Evolutionary conservation across 306 rosid species (phyloP), one percentile per base, ranked within the genome.

Genomic region (Trifolium fragiferum): DNA sequence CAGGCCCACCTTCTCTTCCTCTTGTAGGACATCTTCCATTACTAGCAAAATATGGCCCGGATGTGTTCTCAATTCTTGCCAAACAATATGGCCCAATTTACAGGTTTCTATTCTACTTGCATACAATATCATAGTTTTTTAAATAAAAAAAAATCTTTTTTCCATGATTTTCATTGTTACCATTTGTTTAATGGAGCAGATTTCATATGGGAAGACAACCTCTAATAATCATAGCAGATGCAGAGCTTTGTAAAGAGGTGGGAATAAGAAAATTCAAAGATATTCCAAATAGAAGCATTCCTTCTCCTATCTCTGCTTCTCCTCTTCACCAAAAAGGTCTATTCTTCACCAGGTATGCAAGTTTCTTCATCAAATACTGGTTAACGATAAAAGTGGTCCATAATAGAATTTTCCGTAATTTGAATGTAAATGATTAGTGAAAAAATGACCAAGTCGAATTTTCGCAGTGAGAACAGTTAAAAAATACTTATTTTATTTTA

Each of bases 121-220:
- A 10, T 40, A 11, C 50, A 4, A 4, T 30, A 30, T 30, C 6
- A 30, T 27, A 3, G 32, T 4, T 30, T 30, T 30, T 30, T 27
- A 30, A n/a, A n/a, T n/a, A n/a, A n/a, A n/a, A n/a, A n/a, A n/a
- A n/a, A n/a, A n/a, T n/a, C n/a, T 30, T 30, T 30, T 6, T 30
- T 30, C 1, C 33, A 30, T 30, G 33, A 30, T 30, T 30, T 27
- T 30, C 6, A 30, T 30, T 30, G 46, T 55, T 51, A 7, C 30
- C 47, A 4, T 35, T 38, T 58, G 35, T 72, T 60, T 44, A 68
- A 35, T 78, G 74, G 76, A 71, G 74, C 81, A 94, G 98, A 80
- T 94, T 94, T 85, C 97, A 94, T 50, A 86, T 90, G 96, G 99
- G 97, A 60, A 89, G 99, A 68, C 96, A 90, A 76, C 96, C 99